These are phyloP conservation scores for Xylaria nigripes DNA, from an alignment of 495 filamentous ascomycete species.

Conservation along the genomic window DNA sequence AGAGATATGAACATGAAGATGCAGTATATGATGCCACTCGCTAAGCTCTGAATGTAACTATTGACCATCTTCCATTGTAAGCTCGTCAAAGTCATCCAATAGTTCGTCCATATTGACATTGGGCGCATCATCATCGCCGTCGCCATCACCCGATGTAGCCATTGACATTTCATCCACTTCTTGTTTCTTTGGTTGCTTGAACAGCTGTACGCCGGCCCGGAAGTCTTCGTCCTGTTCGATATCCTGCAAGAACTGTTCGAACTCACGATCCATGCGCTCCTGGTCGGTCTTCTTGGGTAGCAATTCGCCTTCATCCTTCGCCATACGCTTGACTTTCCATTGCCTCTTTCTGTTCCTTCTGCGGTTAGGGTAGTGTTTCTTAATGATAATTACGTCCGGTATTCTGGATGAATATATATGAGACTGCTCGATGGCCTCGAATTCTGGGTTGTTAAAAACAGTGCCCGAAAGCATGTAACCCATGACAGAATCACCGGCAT, in stretches of 20 bases:
- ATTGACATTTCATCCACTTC: slow-evolving; percentile 47
- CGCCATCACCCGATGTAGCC: slow-evolving; percentile 59
- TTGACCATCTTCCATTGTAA: slow-evolving; percentile 52
- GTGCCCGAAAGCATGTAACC: slow-evolving; percentile 83
- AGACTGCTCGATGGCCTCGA: slow-evolving; percentile 68
- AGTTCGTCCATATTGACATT: slow-evolving; percentile 76
- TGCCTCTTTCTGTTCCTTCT: slow-evolving; percentile 73
- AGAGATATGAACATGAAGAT: not conserved
- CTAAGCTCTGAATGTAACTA: slow-evolving; percentile 3
- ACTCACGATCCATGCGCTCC: slow-evolving; percentile 78
- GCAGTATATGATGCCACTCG: not conserved
- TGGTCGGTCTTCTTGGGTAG: slow-evolving; percentile 71
- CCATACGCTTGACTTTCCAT: slow-evolving; percentile 94
- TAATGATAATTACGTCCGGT: slow-evolving; percentile 89
- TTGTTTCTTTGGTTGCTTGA: slow-evolving; percentile 51
- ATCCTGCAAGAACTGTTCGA: slow-evolving; percentile 93
- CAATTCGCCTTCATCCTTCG: slow-evolving; percentile 75
- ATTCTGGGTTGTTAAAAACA: slow-evolving; percentile 82
- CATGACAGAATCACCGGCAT: slow-evolving; percentile 83
- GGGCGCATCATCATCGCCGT: slow-evolving; percentile 52
- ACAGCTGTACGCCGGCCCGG: slow-evolving; percentile 71
- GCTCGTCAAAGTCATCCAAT: slow-evolving; percentile 81
- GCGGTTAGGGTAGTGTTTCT: slow-evolving; percentile 86
- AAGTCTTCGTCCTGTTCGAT: slow-evolving; percentile 93
- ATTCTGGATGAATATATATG: slow-evolving; percentile 63